A percentile compares a stretch with the other conserved stretches of the same genome.
Conservation (phyloP, 768 basidiomycete genomes). For the Butyriboletus loyo region DNA sequence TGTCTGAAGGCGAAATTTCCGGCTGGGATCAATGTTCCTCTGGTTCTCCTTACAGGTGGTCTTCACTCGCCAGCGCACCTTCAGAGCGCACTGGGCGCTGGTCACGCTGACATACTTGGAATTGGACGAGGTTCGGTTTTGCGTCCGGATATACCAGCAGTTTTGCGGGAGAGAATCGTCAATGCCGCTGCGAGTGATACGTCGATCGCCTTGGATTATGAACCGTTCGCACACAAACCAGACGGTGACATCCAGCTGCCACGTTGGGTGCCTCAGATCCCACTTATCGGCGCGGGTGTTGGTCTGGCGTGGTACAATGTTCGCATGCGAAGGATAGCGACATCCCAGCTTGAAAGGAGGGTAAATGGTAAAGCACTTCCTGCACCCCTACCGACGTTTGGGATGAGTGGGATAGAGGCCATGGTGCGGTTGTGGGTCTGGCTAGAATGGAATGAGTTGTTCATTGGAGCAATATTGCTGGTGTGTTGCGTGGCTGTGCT, state of each 20-base stretch:
- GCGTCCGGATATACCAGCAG: constrained; percentile 55
- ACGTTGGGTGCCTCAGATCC: constrained; percentile 42
- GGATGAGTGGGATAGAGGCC: constrained; percentile 35
- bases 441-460: constrained; percentile 19
- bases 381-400: constrained; percentile 20
- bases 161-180: constrained; percentile 27
- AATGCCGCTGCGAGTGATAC: constrained; percentile 1
- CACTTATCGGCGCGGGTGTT: constrained; percentile 63
- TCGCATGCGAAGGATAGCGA: constrained; percentile 51
- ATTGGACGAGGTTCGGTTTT: constrained; percentile 66
- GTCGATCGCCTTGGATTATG: constrained; percentile 20
- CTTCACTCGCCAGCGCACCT: constrained; percentile 60
- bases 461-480: neutral
- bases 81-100: constrained; percentile 45
- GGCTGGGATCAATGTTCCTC: constrained; percentile 38
- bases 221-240: constrained; percentile 42
- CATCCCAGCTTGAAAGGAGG: constrained; percentile 4
- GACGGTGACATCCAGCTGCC: constrained; percentile 19
- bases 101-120: constrained; percentile 73
- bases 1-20: constrained; percentile 37
- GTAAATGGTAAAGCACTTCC: neutral
- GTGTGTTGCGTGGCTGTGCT: constrained; percentile 3
- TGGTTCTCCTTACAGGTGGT: constrained; percentile 80
- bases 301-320: constrained; percentile 67
- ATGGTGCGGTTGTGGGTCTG: constrained; percentile 50